phyloP scores from a whole-genome alignment of 2,329 filamentous ascomycete species.

The Lecanicillium sp. region DNA sequence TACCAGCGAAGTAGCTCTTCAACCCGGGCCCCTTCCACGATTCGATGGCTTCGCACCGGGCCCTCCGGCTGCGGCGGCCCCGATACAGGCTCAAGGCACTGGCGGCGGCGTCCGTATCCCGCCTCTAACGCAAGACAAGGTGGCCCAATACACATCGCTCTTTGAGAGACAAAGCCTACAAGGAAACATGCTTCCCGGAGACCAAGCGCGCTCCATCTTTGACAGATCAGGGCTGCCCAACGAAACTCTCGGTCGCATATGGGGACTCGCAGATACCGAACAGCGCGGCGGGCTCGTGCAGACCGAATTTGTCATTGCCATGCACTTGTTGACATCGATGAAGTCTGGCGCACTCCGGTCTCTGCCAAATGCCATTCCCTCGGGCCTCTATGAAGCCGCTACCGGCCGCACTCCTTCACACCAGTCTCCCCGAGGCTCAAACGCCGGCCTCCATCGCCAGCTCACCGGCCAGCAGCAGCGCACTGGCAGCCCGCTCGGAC shows the following conservation, averaged over 20 bases:
- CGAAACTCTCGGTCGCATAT: conserved; percentile 87
- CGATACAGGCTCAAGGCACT: conserved; percentile 49
- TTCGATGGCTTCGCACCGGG: conserved; percentile 70
- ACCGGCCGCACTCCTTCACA: conserved; percentile 51
- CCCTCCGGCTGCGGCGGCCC: conserved; percentile 30
- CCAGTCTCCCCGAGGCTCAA: conserved; percentile 43
- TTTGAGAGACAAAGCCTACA: conserved; percentile 84
- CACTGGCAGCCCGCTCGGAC: conserved; percentile 50
- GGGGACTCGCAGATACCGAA: conserved; percentile 90
- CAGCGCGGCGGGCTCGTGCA: conserved; percentile 79
- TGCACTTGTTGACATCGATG: conserved; percentile 91
- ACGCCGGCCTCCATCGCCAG: conserved; percentile 72
- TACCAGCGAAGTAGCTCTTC: conserved; percentile 71
- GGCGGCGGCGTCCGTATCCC: conserved; percentile 74
- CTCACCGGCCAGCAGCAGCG: conserved; percentile 66
- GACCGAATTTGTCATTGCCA: conserved; percentile 95
- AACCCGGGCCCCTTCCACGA: conserved; percentile 80
- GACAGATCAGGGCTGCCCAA: conserved; percentile 87
- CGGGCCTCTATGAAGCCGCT: conserved; percentile 84
- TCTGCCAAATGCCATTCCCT: conserved; percentile 73
- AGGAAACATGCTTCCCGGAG: conserved; percentile 67
- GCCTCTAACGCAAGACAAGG: conserved; percentile 79
- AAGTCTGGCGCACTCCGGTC: conserved; percentile 75
- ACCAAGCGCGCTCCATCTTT: conserved; percentile 88
- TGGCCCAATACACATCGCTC: conserved; percentile 76